Base-by-base conservation (phyloP, 202 grass and related monocot species). In the Brachypodium distachyon region DNA sequence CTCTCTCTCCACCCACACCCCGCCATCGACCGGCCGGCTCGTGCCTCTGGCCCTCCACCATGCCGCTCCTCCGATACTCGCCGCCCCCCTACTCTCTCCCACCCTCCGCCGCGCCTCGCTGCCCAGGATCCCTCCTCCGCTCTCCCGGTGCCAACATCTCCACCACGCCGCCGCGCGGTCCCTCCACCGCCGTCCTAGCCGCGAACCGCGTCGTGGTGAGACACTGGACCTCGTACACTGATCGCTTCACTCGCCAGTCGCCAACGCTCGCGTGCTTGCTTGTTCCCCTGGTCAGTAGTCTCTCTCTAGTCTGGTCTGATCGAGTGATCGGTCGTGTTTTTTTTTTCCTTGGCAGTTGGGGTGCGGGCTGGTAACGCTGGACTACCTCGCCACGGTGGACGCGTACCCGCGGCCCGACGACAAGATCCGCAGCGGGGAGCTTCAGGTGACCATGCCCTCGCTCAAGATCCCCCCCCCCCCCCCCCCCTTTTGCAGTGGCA, bases 321-420 rank as follows among this genome's bases (percentile, higher is more conserved):
- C 10, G 25, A n/a, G n/a, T n/a, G n/a, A 61, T 61, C 32, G 18
- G 4, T 9, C 32, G 18, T 6, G 59, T 19, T 18, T 39, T 65
- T 13, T 11, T 22, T 41, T 16, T 41, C 8, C n/a, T n/a, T n/a
- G n/a, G 80, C 77, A 81, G 87, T 31, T 89, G 50, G 82, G 87
- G 21, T 89, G 82, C 58, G 87, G 87, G 52, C 65, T 89, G 64
- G 70, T 84, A 47, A 81, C 82, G 50, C 71, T 89, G 63, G 81
- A 89, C 67, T 81, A 84, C 76, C 70, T 89, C 64, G 87, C 81
- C 49, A 85, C 77, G 9, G 87, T 85, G 62, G 82, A 85, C 67
- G 71, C 42, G 72, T 89, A 82, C 40, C 87, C 82, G 19, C 78
- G 60, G 65, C 87, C 87, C 41, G 82, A 89, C 82, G 87, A 85